A percentile compares a stretch with the other conserved stretches of the same genome.
These are phyloP conservation scores for Moringa oleifera DNA, from an alignment of 345 rosid species.

Conservation along the genomic window DNA sequence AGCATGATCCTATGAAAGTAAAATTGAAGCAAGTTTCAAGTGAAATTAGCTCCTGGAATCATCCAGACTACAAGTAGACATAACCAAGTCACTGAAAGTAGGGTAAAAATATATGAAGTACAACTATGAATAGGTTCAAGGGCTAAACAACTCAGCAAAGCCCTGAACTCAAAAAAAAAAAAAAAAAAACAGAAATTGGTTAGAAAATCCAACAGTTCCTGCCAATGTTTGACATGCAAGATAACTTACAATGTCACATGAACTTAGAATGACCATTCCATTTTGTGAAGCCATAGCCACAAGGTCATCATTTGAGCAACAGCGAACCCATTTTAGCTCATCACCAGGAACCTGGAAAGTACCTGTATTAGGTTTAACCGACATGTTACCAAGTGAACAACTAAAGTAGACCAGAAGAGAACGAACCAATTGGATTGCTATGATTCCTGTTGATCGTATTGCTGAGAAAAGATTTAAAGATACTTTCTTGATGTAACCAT, in stretches of 20 bases:
- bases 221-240: background rate
- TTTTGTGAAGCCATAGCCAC: slow-evolving; percentile 96
- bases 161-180: background rate
- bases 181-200: background rate
- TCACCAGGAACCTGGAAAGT: slow-evolving; percentile 80
- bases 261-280: slow-evolving; percentile 84
- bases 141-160: background rate
- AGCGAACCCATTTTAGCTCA: slow-evolving; percentile 88
- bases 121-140: background rate
- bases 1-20: background rate
- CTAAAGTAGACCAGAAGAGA: slow-evolving; percentile 11
- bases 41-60: background rate
- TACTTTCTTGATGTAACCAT: slow-evolving; percentile 98
- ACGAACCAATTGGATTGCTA: slow-evolving; percentile 92
- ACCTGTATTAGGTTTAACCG: slow-evolving; percentile 8
- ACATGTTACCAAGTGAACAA: background rate
- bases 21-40: background rate
- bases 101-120: too few relatives aligned
- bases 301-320: slow-evolving; percentile 81
- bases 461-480: slow-evolving; percentile 72
- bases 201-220: background rate
- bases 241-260: slow-evolving; percentile 66
- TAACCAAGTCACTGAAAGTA: background rate
- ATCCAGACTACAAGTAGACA: background rate
- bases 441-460: slow-evolving; percentile 93